Conservation (phyloP, 345 rosid genomes). For the Carallia brachiata region DNA sequence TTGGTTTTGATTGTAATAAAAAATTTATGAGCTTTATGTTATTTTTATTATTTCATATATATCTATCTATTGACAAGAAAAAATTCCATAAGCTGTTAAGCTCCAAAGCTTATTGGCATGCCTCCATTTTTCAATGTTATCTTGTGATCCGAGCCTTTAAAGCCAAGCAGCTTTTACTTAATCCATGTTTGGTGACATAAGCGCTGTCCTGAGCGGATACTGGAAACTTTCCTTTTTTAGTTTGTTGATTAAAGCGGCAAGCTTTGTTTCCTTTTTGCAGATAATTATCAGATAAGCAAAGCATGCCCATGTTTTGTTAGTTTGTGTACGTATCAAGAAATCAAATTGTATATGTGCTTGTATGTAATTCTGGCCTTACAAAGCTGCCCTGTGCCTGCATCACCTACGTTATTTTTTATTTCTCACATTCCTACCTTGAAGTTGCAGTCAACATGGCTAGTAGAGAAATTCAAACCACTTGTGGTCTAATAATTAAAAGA, state of each 20-base stretch:
- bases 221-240: conserved; percentile 28
- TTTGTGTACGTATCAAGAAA: no score
- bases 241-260: conserved; percentile 22
- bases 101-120: background rate
- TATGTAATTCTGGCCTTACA: no score
- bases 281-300: conserved; percentile 7
- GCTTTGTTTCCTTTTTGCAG: conserved; percentile 14
- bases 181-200: conserved; percentile 16
- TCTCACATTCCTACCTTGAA: no score
- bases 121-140: conserved; percentile 14
- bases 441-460: no score
- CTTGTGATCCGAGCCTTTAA: conserved; percentile 18
- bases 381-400: no score
- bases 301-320: no score
- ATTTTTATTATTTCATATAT: no score
- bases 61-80: background rate
- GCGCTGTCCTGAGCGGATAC: conserved; percentile 10
- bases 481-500: no score
- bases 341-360: no score
- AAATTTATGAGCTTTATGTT: no score
- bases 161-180: conserved; percentile 18
- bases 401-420: no score
- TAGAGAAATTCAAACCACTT: no score
- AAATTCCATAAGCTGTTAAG: background rate
- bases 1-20: background rate